Base-by-base conservation (phyloP, 2,329 filamentous ascomycete genomes). In the Chaetomiaceae sp. region DNA sequence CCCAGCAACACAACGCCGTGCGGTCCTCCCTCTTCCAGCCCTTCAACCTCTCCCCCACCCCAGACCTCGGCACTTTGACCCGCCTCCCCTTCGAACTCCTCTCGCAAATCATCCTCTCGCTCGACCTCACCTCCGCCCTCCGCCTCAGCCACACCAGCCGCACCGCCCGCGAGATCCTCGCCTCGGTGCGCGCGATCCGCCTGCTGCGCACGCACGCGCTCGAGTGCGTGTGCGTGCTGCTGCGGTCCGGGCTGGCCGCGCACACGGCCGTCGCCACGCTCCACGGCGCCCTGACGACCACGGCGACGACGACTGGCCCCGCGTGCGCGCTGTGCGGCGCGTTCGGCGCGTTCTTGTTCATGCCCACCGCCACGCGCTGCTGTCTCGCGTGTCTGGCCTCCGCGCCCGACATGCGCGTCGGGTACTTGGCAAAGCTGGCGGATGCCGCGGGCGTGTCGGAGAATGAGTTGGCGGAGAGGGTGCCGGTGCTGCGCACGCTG, bases 101-200 rank as follows among this genome's bases (percentile, higher is more conserved):
- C 3, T 48, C 49, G 15, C 32, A 43, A 15, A 43, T 51, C 37
- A 38, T 37, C 49, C 49, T 45, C 37, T 43, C 40, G 22, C 49
- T 51, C 18, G 49, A 51, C 45, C 39, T 48, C 17, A 19, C 22
- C 17, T 42, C 49, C 9, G 45, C 45, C 18, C 11, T 51, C 10
- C 41, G 45, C 22, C 40, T 51, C 49, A 48, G 38, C 45, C 49
- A 51, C 15, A 45, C 43, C 45, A 51, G 39, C 45, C 45, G 49
- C 12, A 45, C 35, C 33, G 38, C 49, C 12, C 49, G 49, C 39
- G 49, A 51, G 42, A 22, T 47, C 12, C 37, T 51, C 15, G 26
- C 35, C n/a, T 38, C 44, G 17, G 40, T 51, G 26, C 49, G 44
- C n/a, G 29, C 45, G 20, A 39, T 45, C 41, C 45, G 41, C 45